Evolutionary conservation across 345 rosid genomes (phyloP), one percentile per base, ranked within the genome.

Genomic region (Gossypium sturtianum): DNA sequence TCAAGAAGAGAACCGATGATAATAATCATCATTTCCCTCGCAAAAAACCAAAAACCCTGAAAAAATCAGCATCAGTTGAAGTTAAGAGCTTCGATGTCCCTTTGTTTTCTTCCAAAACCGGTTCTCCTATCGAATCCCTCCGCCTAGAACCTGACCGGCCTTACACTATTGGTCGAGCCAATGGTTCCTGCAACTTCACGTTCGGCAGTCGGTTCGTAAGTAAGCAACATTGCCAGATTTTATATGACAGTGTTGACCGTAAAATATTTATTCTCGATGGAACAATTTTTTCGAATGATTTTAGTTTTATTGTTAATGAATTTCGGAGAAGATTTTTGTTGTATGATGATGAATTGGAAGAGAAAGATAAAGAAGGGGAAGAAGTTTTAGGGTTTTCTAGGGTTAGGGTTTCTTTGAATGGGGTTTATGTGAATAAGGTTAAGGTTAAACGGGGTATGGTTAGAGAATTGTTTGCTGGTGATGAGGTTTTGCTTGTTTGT

Each of bases 401-500:
- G 34, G 69, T 83, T 75, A 65, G 70, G 70, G 76, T 44, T 76
- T 82, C 90, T 59, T 79, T 80, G 77, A 91, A 90, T 71, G 97
- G 97, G 44, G 83, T 91, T n/a, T 91, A 62, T 83, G 83, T 87
- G 71, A 90, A 89, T 80, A 89, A 91, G 65, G 75, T 80, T 65
- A 83, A 84, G 84, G 51, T 90, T 61, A 53, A 54, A 52, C 80
- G 66, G 61, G 87, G 86, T 0, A 70, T 57, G 58, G 78, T 74
- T 49, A 61, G 74, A 61, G 93, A 89, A 76, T 79, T 94, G 84
- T 79, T 23, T 13, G 77, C 81, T 0, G 97, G 91, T 48, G 93
- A 94, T 84, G 94, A 92, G 83, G 87, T 94, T 67, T 83, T 86
- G 82, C 83, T 94, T 76, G 91, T 79, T 78, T 92, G 97, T 47